These are phyloP conservation scores for Durotheca rogersii DNA, from an alignment of 495 filamentous ascomycete genomes.

Conservation along the genomic window DNA sequence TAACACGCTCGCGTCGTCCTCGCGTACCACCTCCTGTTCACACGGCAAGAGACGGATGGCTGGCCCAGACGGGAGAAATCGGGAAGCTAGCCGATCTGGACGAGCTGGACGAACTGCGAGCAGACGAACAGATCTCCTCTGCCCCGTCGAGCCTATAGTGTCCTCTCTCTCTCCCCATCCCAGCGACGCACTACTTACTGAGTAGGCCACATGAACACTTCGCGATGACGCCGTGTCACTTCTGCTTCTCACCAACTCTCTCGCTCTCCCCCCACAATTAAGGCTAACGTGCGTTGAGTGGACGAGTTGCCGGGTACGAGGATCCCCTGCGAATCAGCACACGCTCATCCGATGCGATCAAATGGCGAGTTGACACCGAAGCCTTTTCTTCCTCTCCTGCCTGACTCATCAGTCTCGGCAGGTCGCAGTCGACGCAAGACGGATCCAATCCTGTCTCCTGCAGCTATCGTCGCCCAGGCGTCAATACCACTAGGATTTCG, in stretches of 20 bases:
- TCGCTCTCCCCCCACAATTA: slow-evolving; percentile 31
- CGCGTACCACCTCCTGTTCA: too few species aligned
- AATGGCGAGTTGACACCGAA: slow-evolving; percentile 29
- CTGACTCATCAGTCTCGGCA: slow-evolving; percentile 27
- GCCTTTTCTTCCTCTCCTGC: background rate
- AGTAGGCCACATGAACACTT: background rate
- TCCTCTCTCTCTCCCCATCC: too few species aligned
- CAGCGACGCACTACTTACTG: background rate
- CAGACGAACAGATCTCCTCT: too few species aligned
- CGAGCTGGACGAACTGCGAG: too few species aligned
- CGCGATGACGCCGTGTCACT: slow-evolving; percentile 1
- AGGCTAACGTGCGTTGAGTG: slow-evolving; percentile 19
- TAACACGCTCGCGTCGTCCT: too few species aligned
- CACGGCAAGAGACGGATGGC: too few species aligned
- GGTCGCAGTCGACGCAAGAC: slow-evolving; percentile 1
- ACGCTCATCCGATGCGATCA: slow-evolving; percentile 3
- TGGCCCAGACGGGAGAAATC: too few species aligned
- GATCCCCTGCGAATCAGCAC: slow-evolving; percentile 14
- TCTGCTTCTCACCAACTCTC: slow-evolving; percentile 9
- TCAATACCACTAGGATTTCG: too few species aligned
- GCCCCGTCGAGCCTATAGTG: too few species aligned
- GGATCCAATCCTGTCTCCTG: slow-evolving; percentile 5
- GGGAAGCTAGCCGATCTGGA: too few species aligned
- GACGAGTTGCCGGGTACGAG: slow-evolving; percentile 7
- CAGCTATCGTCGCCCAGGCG: too few species aligned